Percentiles rank a stretch among this genome's conserved stretches.
Evolutionary conservation across 305 asterid genomes (phyloP).

Genomic region (Euphrasia arctica): DNA sequence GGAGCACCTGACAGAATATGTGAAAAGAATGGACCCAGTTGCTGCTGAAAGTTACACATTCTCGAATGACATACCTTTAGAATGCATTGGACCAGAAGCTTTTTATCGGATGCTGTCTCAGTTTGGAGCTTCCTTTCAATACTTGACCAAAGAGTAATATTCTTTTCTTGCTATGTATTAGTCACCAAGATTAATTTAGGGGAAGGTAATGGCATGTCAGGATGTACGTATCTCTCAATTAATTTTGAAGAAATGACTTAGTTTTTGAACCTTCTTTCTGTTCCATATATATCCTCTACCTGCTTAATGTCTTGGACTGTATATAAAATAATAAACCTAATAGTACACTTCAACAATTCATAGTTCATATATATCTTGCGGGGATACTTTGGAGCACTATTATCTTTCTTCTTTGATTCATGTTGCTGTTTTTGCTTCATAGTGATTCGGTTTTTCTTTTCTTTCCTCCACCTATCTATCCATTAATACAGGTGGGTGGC

Average conservation of each 20-base stretch:
- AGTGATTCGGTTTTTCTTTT: background rate
- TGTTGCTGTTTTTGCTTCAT: background rate
- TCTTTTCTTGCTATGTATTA: slow-evolving; percentile 20
- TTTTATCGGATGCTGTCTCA: slow-evolving; percentile 58
- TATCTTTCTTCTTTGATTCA: slow-evolving; percentile 9
- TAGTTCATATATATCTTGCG: slow-evolving; percentile 20
- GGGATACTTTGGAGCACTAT: slow-evolving; percentile 15
- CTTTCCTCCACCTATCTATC: slow-evolving; percentile 1
- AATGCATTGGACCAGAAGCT: slow-evolving; percentile 54
- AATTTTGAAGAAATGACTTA: slow-evolving; percentile 5
- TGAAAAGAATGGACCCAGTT: slow-evolving; percentile 63
- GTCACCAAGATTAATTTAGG: background rate
- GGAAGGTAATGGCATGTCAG: slow-evolving; percentile 10
- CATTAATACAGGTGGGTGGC: slow-evolving; percentile 71
- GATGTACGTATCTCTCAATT: background rate
- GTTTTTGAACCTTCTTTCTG: slow-evolving; percentile 8
- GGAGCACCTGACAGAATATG: slow-evolving; percentile 54
- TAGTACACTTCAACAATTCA: slow-evolving; percentile 14
- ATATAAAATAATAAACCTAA: slow-evolving; percentile 3
- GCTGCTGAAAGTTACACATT: slow-evolving; percentile 61
- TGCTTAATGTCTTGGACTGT: slow-evolving; percentile 14
- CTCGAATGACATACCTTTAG: slow-evolving; percentile 40
- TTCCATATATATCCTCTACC: slow-evolving; percentile 6
- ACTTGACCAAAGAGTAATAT: slow-evolving; percentile 71
- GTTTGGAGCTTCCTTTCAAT: slow-evolving; percentile 63